These are phyloP conservation scores for Scheffersomyces stambukii DNA, from an alignment of 1,139 yeast genomes.

Conservation along the genomic window DNA sequence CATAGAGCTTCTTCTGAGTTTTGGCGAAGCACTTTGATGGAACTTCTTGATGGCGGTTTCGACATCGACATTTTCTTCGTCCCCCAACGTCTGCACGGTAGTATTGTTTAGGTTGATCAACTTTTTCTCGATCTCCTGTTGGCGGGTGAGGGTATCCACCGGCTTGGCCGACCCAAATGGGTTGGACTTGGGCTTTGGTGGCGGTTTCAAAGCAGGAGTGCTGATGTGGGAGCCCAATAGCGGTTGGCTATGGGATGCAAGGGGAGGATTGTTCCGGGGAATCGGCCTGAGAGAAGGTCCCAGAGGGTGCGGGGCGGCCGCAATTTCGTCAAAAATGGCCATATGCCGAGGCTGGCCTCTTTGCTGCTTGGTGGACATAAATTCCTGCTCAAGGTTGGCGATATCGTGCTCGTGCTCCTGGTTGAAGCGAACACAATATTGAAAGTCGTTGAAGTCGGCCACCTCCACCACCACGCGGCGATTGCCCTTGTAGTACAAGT, in stretches of 20 bases:
- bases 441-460: conserved; percentile 50
- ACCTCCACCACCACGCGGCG: conserved; percentile 40
- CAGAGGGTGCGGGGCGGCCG: conserved; percentile 4
- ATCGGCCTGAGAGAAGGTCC: conserved; percentile 3
- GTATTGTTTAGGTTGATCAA: conserved; percentile 53
- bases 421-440: conserved; percentile 39
- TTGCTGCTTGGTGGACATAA: conserved; percentile 20
- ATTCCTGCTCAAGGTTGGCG: conserved; percentile 28
- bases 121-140: conserved; percentile 41
- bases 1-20: conserved; percentile 13
- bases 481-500: conserved; percentile 35
- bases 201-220: conserved; percentile 1
- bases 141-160: conserved; percentile 38
- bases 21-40: conserved; percentile 13
- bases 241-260: conserved; percentile 1
- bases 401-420: conserved; percentile 30
- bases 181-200: conserved; percentile 28
- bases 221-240: background rate
- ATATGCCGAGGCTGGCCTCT: conserved; percentile 15
- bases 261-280: conserved; percentile 3
- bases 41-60: conserved; percentile 13
- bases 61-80: conserved; percentile 17
- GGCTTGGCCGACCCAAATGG: conserved; percentile 49
- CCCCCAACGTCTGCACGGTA: conserved; percentile 50
- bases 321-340: conserved; percentile 13